Percentiles rank a stretch among this genome's conserved stretches.
These are phyloP conservation scores for Trichoderma sp. DNA, from an alignment of 2,329 filamentous ascomycete species.

Conservation along the genomic window DNA sequence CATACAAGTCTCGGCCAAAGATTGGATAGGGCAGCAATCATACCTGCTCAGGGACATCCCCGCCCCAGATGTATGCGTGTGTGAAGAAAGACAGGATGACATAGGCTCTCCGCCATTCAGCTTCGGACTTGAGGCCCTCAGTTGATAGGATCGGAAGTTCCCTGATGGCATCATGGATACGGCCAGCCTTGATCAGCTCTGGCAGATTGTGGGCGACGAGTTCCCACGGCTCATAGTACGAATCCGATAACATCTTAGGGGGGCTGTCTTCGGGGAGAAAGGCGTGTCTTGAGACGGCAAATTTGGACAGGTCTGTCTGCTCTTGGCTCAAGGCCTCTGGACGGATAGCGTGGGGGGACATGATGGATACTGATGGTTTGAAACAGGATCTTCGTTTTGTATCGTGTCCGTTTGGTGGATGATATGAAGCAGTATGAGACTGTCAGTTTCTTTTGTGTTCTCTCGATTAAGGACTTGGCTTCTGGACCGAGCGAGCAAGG, in stretches of 20 bases:
- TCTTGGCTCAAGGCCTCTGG: slow-evolving; percentile 23
- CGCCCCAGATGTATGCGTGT: slow-evolving; percentile 89
- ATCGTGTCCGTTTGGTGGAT: background rate
- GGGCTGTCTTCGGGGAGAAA: slow-evolving; percentile 76
- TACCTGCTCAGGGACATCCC: slow-evolving; percentile 70
- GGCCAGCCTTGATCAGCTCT: slow-evolving; percentile 59
- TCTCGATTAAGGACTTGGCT: too few species aligned
- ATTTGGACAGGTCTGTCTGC: slow-evolving; percentile 35
- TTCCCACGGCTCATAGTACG: slow-evolving; percentile 83
- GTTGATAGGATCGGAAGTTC: slow-evolving; percentile 69
- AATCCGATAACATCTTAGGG: slow-evolving; percentile 59
- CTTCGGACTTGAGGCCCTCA: slow-evolving; percentile 57
- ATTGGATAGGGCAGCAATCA: background rate
- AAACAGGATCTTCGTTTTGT: background rate
- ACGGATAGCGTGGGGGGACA: slow-evolving; percentile 45
- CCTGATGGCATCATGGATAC: slow-evolving; percentile 62
- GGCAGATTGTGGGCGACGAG: slow-evolving; percentile 66
- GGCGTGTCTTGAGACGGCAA: slow-evolving; percentile 55
- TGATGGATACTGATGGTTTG: slow-evolving; percentile 23
- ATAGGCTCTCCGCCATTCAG: slow-evolving; percentile 81
- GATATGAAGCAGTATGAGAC: background rate
- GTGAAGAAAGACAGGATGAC: slow-evolving; percentile 74
- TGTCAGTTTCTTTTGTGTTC: background rate
- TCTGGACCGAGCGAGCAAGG: background rate
- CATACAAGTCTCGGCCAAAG: background rate